phyloP scores from a whole-genome alignment of 257 asterid species.

The Ocimum tenuiflorum region DNA sequence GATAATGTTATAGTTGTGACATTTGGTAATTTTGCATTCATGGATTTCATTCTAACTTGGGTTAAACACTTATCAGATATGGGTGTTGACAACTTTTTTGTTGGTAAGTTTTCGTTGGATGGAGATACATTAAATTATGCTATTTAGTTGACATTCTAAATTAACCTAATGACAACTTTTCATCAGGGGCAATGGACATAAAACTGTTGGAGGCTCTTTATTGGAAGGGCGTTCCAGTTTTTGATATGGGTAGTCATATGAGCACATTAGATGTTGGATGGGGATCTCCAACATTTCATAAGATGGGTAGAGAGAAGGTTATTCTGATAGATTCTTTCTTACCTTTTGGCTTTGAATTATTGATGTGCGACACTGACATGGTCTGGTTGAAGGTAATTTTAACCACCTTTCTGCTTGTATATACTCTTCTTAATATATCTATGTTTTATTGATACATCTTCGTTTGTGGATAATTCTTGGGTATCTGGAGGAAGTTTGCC shows the following conservation, averaged over 20 bases:
- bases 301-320: slow-evolving; percentile 95
- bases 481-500: not conserved
- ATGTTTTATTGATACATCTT: not conserved
- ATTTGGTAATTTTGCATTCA: slow-evolving; percentile 93
- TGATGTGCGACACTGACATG: slow-evolving; percentile 99
- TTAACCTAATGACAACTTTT: slow-evolving; percentile 3
- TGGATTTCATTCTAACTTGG: slow-evolving; percentile 98
- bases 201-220: slow-evolving; percentile 88
- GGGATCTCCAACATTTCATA: slow-evolving; percentile 93
- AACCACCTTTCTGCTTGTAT: not conserved
- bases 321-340: slow-evolving; percentile 76
- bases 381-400: slow-evolving; percentile 93
- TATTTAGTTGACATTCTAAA: slow-evolving; percentile 12
- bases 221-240: slow-evolving; percentile 94
- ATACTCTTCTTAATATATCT: not conserved
- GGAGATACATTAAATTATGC: slow-evolving; percentile 1
- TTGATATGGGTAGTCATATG: slow-evolving; percentile 98
- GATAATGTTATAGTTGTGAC: slow-evolving; percentile 73
- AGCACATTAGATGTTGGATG: slow-evolving; percentile 96
- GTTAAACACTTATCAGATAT: slow-evolving; percentile 88
- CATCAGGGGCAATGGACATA: slow-evolving; percentile 96
- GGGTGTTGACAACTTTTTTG: slow-evolving; percentile 77
- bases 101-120: slow-evolving; percentile 50
- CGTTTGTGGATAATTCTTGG: not conserved
- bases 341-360: slow-evolving; percentile 76